These are phyloP conservation scores for Nakaseomyces uthaithaninus DNA, from an alignment of 1,139 yeast genomes.

Conservation along the genomic window DNA sequence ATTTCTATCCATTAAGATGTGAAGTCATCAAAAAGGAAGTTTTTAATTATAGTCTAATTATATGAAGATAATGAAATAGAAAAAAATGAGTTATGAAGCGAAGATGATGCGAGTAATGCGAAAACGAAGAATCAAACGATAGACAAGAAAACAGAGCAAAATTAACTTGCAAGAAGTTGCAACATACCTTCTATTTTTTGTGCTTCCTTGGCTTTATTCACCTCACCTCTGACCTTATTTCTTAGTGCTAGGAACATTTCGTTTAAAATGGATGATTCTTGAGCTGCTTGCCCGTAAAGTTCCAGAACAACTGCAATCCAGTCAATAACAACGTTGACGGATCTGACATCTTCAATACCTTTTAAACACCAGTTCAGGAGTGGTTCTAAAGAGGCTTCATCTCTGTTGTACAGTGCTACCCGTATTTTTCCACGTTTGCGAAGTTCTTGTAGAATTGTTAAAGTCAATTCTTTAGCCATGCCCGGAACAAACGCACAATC, in stretches of 20 bases:
- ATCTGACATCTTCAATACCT: constrained; percentile 70
- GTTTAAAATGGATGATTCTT: constrained; percentile 70
- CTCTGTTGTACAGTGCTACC: constrained; percentile 69
- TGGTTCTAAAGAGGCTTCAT: constrained; percentile 79
- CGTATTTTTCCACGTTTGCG: constrained; percentile 82
- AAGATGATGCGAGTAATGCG: not conserved
- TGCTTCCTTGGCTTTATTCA: constrained; percentile 77
- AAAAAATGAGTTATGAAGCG: no score
- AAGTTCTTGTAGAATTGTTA: constrained; percentile 75
- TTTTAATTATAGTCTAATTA: no score
- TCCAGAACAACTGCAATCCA: constrained; percentile 77
- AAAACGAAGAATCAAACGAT: not conserved
- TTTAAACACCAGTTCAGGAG: constrained; percentile 74
- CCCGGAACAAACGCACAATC: constrained; percentile 79
- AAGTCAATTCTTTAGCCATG: constrained; percentile 65
- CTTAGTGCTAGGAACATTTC: constrained; percentile 56
- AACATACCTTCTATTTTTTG: constrained; percentile 90
- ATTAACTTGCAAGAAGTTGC: constrained; percentile 53
- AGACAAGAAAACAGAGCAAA: no score
- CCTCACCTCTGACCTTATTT: constrained; percentile 57
- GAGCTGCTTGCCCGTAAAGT: constrained; percentile 64
- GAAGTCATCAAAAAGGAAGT: no score
- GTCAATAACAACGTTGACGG: constrained; percentile 68
- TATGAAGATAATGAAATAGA: no score
- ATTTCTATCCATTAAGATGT: no score